These are phyloP conservation scores for Gonium pectorale DNA, from an alignment of 139 green algal species.

Conservation along the genomic window DNA sequence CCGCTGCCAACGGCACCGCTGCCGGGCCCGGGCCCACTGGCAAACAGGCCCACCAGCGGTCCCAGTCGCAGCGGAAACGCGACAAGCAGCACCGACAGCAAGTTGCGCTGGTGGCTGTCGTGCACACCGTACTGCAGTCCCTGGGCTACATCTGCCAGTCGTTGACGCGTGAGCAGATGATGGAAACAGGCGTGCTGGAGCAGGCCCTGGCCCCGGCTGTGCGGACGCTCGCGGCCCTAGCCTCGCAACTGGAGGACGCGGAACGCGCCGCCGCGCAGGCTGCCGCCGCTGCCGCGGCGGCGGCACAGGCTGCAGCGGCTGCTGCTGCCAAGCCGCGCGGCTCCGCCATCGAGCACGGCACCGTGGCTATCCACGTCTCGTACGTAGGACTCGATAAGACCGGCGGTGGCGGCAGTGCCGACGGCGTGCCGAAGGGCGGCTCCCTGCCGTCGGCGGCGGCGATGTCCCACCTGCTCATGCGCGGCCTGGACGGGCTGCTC, in stretches of 20 bases:
- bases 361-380: not conserved
- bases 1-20: no score
- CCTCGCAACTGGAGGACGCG: not conserved
- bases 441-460: not conserved
- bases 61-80: not conserved
- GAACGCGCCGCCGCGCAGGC: not conserved
- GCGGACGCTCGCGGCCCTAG: not conserved
- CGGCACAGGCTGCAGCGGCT: not conserved
- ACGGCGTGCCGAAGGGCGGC: not conserved
- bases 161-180: not conserved
- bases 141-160: slow-evolving; percentile 39
- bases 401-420: not conserved
- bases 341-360: slow-evolving; percentile 5
- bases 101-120: not conserved
- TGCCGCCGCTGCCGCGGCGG: slow-evolving; percentile 5
- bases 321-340: not conserved
- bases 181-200: not conserved
- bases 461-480: not conserved
- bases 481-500: not conserved
- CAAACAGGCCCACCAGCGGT: not conserved
- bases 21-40: not conserved
- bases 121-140: slow-evolving; percentile 3
- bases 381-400: not conserved
- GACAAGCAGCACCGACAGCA: slow-evolving; percentile 24
- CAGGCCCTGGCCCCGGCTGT: slow-evolving; percentile 11